Base-by-base conservation (phyloP, 768 basidiomycete species). In the Lentinus tigrinus region DNA sequence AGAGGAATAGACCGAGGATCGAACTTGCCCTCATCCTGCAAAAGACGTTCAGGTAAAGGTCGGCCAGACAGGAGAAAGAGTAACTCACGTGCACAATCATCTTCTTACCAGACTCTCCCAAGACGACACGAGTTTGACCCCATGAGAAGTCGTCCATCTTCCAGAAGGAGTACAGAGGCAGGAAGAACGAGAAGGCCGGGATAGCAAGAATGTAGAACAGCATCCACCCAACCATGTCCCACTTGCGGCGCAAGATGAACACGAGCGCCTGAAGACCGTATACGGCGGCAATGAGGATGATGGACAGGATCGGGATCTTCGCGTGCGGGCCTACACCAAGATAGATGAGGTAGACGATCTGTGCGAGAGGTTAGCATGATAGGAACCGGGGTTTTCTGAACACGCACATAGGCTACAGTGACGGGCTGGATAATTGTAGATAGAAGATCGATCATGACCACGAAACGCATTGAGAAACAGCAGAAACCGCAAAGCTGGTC, bases 221-320 rank as follows among this genome's bases (percentile, higher is more conserved):
- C 89, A 93, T 93, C 93, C 95, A 96, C 4, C 93, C 94, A 65
- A 98, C 86, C 94, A 98, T 97, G 72, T 98, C 95, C 91, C 95
- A 98, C 72, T 97, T 94, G 62, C 93, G 85, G 48, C 95, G 84
- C 70, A 98, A 77, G 59, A 98, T 76, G 74, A 97, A 98, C 54
- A 97, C 91, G 46, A 95, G 72, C 0, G 92, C 93, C 47, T 63
- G 61, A 10, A 98, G 74, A 77, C 95, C 96, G 70, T 99, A 99
- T 48, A 98, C 88, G 0, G 92, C 94, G 9, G 83, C 92, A 61
- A 99, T 88, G 88, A 99, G 89, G 73, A 98, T 79, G 56, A 98
- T 81, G 0, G 96, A 95, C 14, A 93, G 79, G 7, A 81, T 76
- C 0, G 95, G 94, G 50, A 98, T 84, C 2, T 79, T 73, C 65